Evolutionary conservation across 108 stramenopile genomes (phyloP), one percentile per base, ranked within the genome.

Genomic region (Fragilariopsis cylindrus): DNA sequence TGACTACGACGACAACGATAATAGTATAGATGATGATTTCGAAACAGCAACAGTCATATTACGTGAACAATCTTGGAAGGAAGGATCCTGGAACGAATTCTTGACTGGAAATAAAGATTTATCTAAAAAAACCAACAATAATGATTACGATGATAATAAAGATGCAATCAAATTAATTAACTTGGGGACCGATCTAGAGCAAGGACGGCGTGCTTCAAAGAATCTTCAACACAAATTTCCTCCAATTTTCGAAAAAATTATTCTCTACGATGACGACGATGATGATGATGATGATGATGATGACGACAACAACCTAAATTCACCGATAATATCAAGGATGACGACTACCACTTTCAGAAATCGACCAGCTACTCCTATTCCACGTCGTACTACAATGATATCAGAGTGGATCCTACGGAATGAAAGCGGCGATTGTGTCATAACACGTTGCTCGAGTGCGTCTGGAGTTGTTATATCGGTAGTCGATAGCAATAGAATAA

Each of bases 41-140:
- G 30, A 30, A 30, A 4, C 0, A 30, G 19, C 58, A 21, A 60
- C 21, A 40, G 58, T 60, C 4, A 60, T 60, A 12, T 40, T 60
- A 21, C n/a, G 58, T 16, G 58, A 60, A 60, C 58, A 40, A 60
- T 60, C 58, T 40, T 60, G 58, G 58, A 60, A 60, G 58, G 58
- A 60, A 30, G 58, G 58, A 60, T 21, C 58, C 19, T 60, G 58
- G 58, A 40, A 60, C 6, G 58, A 60, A 30, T 60, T 41, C 58
- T 41, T 40, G 19, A 30, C 58, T 11, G 58, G 58, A 60, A 60
- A 41, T 21, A 52, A 52, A 52, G 50, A 13, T 13, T 30, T 30
- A 30, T 30, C 30, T 30, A 30, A 30, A 30, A 30, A 30, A 30
- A 11, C 41, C 5, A 60, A 60, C 41, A 6, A 6, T 30, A 11